These are phyloP conservation scores for Pseudogymnoascus sp. DNA, from an alignment of 2,329 filamentous ascomycete genomes.

Conservation along the genomic window DNA sequence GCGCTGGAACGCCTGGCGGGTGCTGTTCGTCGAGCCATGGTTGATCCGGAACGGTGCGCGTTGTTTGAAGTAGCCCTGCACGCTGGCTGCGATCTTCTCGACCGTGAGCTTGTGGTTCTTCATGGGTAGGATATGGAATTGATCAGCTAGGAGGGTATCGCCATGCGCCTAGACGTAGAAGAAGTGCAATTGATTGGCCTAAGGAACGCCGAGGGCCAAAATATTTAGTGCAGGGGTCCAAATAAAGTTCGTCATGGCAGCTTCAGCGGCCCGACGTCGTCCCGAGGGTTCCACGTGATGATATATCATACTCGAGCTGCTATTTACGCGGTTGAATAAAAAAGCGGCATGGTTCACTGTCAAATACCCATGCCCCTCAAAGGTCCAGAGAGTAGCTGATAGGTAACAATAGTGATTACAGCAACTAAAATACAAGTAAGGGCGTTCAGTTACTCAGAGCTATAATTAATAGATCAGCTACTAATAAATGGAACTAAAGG, in stretches of 20 bases:
- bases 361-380: too few species aligned
- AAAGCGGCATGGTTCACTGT: too few species aligned
- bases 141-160: not conserved
- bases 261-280: not conserved
- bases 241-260: conserved; percentile 3
- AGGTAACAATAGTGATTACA: too few species aligned
- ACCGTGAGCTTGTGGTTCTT: conserved; percentile 33
- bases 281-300: not conserved
- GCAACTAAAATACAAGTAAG: too few species aligned
- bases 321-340: too few species aligned
- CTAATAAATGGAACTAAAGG: too few species aligned
- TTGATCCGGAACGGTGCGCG: conserved; percentile 44
- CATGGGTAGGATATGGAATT: conserved; percentile 10
- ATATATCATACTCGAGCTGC: too few species aligned
- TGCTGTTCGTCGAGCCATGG: conserved; percentile 49
- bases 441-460: too few species aligned
- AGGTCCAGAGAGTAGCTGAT: too few species aligned
- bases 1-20: conserved; percentile 34
- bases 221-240: not conserved
- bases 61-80: conserved; percentile 37
- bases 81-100: conserved; percentile 33
- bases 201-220: not conserved
- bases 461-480: too few species aligned
- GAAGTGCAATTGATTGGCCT: not conserved
- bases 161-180: not conserved